phyloP scores from a whole-genome alignment of 495 filamentous ascomycete species.

The Tuber melanosporum region DNA sequence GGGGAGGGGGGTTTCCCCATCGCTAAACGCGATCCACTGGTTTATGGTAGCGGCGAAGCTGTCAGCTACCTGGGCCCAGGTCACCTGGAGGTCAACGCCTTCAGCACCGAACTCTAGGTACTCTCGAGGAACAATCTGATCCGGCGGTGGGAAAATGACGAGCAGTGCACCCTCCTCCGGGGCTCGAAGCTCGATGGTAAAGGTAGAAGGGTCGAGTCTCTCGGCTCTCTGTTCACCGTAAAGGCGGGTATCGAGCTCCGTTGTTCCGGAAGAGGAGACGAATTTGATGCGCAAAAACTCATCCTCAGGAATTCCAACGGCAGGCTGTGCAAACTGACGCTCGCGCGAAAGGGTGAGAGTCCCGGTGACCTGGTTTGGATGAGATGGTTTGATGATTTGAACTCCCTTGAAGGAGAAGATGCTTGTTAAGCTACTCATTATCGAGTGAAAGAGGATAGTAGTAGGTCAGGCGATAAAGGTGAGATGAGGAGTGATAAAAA shows the following conservation, averaged over 20 bases:
- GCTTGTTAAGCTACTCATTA: not conserved
- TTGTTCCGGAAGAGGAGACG: constrained; percentile 13
- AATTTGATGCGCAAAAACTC: constrained; percentile 33
- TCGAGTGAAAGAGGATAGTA: not conserved
- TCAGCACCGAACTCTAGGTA: constrained; percentile 25
- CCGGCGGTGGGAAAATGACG: constrained; percentile 28
- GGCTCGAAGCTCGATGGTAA: constrained; percentile 14
- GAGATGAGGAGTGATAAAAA: not conserved
- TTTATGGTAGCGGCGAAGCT: constrained; percentile 35
- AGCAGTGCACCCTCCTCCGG: constrained; percentile 24
- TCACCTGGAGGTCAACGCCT: constrained; percentile 4
- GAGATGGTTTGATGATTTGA: constrained; percentile 2
- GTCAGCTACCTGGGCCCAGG: constrained; percentile 32
- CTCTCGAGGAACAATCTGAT: constrained; percentile 24
- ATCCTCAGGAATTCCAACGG: constrained; percentile 7
- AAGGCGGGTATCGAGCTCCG: constrained; percentile 24
- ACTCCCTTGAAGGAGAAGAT: constrained; percentile 3
- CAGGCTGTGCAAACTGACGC: not conserved
- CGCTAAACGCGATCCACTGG: constrained; percentile 24
- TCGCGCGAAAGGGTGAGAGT: not conserved
- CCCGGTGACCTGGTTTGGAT: not conserved
- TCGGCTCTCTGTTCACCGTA: constrained; percentile 17
- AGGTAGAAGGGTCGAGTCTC: constrained; percentile 30
- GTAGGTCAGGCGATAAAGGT: not conserved
- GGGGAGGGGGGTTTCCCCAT: constrained; percentile 11